phyloP scores from a whole-genome alignment of 1,139 yeast genomes.

The Sugiyamaella pinicola region DNA sequence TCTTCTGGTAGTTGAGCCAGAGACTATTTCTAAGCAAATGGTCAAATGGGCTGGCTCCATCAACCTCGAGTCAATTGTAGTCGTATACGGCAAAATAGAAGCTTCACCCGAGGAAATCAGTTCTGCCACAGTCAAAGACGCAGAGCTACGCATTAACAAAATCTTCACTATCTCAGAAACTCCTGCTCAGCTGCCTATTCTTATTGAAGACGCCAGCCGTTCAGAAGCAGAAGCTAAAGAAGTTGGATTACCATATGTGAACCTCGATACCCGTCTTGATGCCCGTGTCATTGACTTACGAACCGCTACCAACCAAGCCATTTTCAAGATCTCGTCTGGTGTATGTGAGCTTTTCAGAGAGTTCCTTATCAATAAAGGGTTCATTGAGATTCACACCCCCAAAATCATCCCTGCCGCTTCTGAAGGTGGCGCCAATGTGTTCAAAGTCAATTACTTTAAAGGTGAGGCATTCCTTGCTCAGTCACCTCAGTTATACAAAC shows the following conservation, averaged over 20 bases:
- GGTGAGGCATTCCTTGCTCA: constrained; percentile 93
- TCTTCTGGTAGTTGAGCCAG: constrained; percentile 68
- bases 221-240: constrained; percentile 94
- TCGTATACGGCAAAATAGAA: constrained; percentile 81
- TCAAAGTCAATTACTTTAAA: constrained; percentile 90
- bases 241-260: constrained; percentile 87
- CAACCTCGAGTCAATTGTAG: constrained; percentile 85
- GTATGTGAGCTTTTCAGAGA: constrained; percentile 89
- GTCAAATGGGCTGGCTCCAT: constrained; percentile 92
- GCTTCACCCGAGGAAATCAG: constrained; percentile 87
- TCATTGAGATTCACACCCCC: constrained; percentile 94
- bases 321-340: constrained; percentile 90
- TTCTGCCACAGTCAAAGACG: constrained; percentile 89
- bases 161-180: constrained; percentile 81
- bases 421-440: constrained; percentile 97
- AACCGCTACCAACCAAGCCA: constrained; percentile 96
- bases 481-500: constrained; percentile 97
- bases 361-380: constrained; percentile 65
- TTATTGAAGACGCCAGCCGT: constrained; percentile 94
- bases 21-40: constrained; percentile 85
- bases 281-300: constrained; percentile 94
- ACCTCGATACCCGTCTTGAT: constrained; percentile 94
- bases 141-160: constrained; percentile 76
- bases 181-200: constrained; percentile 89
- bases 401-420: constrained; percentile 93